Evolutionary conservation across 2,329 filamentous ascomycete genomes (phyloP).

Genomic region (Fusarium tuaranense): DNA sequence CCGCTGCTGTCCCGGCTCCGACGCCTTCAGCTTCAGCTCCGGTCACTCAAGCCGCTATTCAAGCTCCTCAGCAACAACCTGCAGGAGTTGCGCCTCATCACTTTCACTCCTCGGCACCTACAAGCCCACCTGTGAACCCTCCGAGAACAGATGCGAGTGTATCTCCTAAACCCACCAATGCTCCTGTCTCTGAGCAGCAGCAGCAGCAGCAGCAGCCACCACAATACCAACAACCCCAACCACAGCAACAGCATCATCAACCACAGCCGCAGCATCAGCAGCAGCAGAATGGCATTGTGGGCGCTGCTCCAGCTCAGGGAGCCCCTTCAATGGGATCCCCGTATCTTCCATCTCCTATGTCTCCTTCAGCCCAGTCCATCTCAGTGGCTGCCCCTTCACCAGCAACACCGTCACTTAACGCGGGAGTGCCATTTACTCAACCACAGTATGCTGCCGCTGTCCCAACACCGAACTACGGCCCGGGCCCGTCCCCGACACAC

Average conservation of each 20-base stretch:
- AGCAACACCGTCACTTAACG: conserved; percentile 18
- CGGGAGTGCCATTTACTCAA: conserved; percentile 27
- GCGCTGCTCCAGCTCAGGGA: conserved; percentile 22
- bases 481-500: conserved; percentile 9
- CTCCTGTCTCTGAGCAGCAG: conserved; percentile 15
- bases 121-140: conserved; percentile 3
- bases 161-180: conserved; percentile 19
- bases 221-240: neutral
- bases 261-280: neutral
- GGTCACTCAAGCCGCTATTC: neutral
- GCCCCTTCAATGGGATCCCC: conserved; percentile 16
- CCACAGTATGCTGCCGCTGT: conserved; percentile 36
- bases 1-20: neutral
- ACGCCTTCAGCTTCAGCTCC: neutral
- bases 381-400: conserved; percentile 12
- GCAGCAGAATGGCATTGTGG: conserved; percentile 20
- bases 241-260: neutral
- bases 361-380: conserved; percentile 22
- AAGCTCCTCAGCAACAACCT: conserved; percentile 20
- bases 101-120: conserved; percentile 25
- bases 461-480: conserved; percentile 21
- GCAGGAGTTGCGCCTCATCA: conserved; percentile 39
- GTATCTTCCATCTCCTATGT: conserved; percentile 25
- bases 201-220: conserved; percentile 11
- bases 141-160: conserved; percentile 4